These are phyloP conservation scores for Candolleomyces aberdarensis DNA, from an alignment of 768 basidiomycete species.

Conservation along the genomic window DNA sequence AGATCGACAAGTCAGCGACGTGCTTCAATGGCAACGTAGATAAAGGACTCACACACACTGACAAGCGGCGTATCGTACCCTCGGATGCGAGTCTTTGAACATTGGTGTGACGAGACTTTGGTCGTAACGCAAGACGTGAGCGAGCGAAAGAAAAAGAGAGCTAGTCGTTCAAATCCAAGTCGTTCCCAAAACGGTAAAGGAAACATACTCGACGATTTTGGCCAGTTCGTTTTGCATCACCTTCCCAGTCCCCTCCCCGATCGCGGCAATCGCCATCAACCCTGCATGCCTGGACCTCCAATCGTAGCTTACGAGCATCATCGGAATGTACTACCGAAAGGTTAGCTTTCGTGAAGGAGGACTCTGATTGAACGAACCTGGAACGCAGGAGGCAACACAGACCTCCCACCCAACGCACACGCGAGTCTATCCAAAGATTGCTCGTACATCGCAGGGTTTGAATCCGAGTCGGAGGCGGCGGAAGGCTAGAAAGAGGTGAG, in stretches of 20 bases:
- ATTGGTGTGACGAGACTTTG: slow-evolving; percentile 69
- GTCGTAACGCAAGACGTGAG: background rate
- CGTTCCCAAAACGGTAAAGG: background rate
- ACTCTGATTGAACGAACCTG: slow-evolving; percentile 32
- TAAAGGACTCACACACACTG: slow-evolving; percentile 70
- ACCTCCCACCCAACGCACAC: slow-evolving; percentile 72
- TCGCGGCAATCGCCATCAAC: slow-evolving; percentile 81
- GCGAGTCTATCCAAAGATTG: slow-evolving; percentile 81
- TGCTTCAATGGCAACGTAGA: background rate
- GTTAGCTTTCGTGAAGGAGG: background rate
- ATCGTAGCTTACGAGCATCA: slow-evolving; percentile 77
- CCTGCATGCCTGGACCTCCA: slow-evolving; percentile 87
- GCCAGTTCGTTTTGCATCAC: slow-evolving; percentile 80
- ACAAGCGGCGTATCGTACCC: slow-evolving; percentile 75
- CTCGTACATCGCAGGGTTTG: slow-evolving; percentile 74
- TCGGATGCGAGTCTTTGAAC: slow-evolving; percentile 77
- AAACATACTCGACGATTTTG: slow-evolving; percentile 73
- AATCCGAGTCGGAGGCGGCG: slow-evolving; percentile 56
- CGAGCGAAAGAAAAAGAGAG: background rate
- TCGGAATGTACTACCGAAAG: slow-evolving; percentile 57
- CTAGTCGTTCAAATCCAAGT: too few relatives aligned
- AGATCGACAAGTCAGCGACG: background rate
- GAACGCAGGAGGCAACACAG: slow-evolving; percentile 77
- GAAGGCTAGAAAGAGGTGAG: slow-evolving; percentile 36
- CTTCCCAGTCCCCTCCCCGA: slow-evolving; percentile 81